Conservation (phyloP, 1,284 basidiomycete species). For the Irpex sp. region DNA sequence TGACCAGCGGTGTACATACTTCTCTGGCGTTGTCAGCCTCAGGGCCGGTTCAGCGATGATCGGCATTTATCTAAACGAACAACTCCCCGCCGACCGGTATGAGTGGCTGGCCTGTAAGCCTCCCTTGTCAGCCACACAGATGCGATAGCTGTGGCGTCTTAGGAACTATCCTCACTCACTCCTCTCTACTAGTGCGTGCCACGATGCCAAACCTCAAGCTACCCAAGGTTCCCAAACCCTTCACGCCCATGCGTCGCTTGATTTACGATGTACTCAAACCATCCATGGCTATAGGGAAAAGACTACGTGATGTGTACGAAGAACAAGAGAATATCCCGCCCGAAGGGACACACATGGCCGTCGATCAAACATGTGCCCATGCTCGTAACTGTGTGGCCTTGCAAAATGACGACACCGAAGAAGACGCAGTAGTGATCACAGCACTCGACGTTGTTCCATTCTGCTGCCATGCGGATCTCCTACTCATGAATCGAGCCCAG, state of each 20-base stretch:
- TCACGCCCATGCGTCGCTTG: slow-evolving; percentile 15
- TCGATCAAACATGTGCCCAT: not conserved
- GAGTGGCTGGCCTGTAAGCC: not conserved
- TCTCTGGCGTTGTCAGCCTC: too few relatives aligned
- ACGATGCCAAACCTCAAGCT: slow-evolving; percentile 10
- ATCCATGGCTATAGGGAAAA: slow-evolving; percentile 19
- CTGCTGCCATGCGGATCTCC: slow-evolving; percentile 60
- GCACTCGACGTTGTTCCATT: slow-evolving; percentile 47
- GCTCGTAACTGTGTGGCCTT: slow-evolving; percentile 33
- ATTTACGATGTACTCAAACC: slow-evolving; percentile 21
- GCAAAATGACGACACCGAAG: slow-evolving; percentile 46
- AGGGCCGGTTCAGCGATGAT: too few relatives aligned
- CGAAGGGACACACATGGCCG: not conserved
- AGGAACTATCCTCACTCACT: not conserved
- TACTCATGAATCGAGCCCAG: slow-evolving; percentile 46
- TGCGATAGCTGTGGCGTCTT: not conserved
- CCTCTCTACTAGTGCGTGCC: not conserved
- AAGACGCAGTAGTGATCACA: slow-evolving; percentile 55
- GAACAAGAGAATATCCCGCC: slow-evolving; percentile 1
- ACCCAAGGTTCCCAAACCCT: slow-evolving; percentile 10
- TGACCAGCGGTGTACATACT: too few relatives aligned
- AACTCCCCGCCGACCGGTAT: too few relatives aligned
- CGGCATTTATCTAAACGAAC: too few relatives aligned
- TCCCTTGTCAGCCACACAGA: not conserved
- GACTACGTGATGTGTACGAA: slow-evolving; percentile 13